phyloP scores from a whole-genome alignment of 805 yeast genomes.

The Wickerhamomyces bisporus region DNA sequence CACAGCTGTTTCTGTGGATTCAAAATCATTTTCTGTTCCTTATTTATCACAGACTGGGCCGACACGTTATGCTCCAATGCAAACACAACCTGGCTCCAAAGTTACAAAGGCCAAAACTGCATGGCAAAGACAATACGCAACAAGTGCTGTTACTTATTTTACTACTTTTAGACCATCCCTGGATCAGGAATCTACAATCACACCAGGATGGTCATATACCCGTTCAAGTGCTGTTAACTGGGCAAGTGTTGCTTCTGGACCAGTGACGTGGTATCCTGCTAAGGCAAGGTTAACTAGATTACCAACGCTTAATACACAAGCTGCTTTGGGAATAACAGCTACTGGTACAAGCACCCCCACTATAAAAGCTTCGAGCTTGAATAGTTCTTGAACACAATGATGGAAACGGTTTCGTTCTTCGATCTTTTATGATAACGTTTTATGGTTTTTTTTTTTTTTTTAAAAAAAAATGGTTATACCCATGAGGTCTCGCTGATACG shows the following conservation, averaged over 20 bases:
- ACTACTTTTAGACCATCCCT: conserved; percentile 32
- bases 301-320: background rate
- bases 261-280: conserved; percentile 65
- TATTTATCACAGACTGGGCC: conserved; percentile 76
- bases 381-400: no score
- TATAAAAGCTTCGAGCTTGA: no score
- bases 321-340: background rate
- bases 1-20: conserved; percentile 35
- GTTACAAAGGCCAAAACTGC: conserved; percentile 51
- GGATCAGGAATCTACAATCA: conserved; percentile 55
- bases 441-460: no score
- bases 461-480: no score
- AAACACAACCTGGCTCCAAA: conserved; percentile 70
- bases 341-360: no score
- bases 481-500: no score
- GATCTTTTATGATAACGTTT: no score
- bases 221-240: conserved; percentile 57
- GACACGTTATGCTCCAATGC: conserved; percentile 90
- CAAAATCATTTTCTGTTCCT: conserved; percentile 58
- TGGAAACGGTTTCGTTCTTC: no score
- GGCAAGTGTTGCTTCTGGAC: conserved; percentile 69
- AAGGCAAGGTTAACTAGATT: conserved; percentile 32
- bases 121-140: conserved; percentile 62
- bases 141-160: conserved; percentile 63
- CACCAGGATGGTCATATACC: conserved; percentile 82